phyloP scores from a whole-genome alignment of 225 moss, liverwort and hornwort genomes.

The Thuidium tamariscinum region DNA sequence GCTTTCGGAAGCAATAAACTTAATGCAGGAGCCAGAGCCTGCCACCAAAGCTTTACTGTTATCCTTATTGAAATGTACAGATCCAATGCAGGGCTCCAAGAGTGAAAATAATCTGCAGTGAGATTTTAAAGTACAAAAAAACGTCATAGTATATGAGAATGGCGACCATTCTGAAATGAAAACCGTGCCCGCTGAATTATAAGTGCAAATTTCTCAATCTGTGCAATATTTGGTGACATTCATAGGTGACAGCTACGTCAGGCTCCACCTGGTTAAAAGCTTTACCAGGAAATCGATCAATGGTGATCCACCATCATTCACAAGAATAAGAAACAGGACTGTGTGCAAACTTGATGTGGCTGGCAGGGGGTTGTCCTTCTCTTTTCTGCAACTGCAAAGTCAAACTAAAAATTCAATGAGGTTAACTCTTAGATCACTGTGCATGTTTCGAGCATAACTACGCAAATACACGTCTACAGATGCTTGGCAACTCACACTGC shows the following conservation, averaged over 20 bases:
- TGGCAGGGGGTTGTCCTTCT: slow-evolving; percentile 63
- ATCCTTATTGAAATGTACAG: not conserved
- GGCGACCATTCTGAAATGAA: not conserved
- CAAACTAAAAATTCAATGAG: not conserved
- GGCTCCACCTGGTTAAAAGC: not conserved
- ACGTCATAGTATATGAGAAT: not conserved
- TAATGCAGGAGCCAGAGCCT: slow-evolving; percentile 31
- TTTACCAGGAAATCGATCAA: slow-evolving; percentile 56
- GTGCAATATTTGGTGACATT: not conserved
- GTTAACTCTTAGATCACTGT: not conserved
- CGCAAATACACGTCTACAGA: not conserved
- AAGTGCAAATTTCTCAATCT: not conserved
- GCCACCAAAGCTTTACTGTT: not conserved
- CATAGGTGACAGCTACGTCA: not conserved
- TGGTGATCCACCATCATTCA: slow-evolving; percentile 43
- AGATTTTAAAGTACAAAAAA: not conserved
- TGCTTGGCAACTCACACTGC: slow-evolving; percentile 42
- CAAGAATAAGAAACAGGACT: slow-evolving; percentile 56
- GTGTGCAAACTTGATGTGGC: slow-evolving; percentile 71
- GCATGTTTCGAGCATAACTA: not conserved
- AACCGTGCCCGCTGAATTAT: not conserved
- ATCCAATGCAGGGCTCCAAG: not conserved
- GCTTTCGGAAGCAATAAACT: slow-evolving; percentile 62
- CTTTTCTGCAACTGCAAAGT: slow-evolving; percentile 42
- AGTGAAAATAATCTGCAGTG: not conserved